These are phyloP conservation scores for Cynanchum wilfordii DNA, from an alignment of 257 asterid genomes.

Conservation along the genomic window DNA sequence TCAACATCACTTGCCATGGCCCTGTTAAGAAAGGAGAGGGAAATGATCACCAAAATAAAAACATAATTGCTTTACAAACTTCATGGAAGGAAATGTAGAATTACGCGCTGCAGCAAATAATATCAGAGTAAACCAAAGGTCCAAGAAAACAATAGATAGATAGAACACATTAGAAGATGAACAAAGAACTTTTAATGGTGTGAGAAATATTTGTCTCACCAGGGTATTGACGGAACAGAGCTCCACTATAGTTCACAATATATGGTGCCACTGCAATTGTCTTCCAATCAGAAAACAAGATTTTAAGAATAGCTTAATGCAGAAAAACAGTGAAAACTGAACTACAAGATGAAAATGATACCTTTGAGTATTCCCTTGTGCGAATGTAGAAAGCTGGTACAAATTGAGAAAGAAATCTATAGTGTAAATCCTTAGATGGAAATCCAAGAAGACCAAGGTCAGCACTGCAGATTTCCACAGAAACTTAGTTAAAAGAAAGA, in stretches of 20 bases:
- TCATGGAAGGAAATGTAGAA: neutral
- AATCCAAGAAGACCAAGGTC: conserved; percentile 91
- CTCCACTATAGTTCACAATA: conserved; percentile 83
- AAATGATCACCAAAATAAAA: neutral
- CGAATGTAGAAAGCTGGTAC: conserved; percentile 78
- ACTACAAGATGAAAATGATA: conserved; percentile 24
- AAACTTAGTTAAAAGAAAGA: conserved; percentile 15
- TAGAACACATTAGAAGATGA: conserved; percentile 2
- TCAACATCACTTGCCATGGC: conserved; percentile 99
- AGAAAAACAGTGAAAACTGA: conserved; percentile 7
- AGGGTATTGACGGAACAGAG: conserved; percentile 88
- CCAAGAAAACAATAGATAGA: neutral
- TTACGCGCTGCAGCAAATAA: neutral
- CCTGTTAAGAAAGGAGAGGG: conserved; percentile 33
- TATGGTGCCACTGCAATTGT: conserved; percentile 97
- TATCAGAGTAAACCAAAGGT: neutral
- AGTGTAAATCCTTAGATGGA: conserved; percentile 76
- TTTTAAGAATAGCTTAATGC: conserved; percentile 18
- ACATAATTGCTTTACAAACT: neutral
- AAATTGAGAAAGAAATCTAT: conserved; percentile 84
- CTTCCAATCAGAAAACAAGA: conserved; percentile 48
- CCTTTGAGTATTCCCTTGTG: conserved; percentile 93
- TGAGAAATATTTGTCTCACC: conserved; percentile 36
- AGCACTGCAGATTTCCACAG: conserved; percentile 53
- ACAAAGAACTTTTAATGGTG: neutral